Percentiles rank a stretch among this genome's conserved stretches.
Conservation (phyloP, 2,329 filamentous ascomycete genomes). For the Lecanicillium sp. region DNA sequence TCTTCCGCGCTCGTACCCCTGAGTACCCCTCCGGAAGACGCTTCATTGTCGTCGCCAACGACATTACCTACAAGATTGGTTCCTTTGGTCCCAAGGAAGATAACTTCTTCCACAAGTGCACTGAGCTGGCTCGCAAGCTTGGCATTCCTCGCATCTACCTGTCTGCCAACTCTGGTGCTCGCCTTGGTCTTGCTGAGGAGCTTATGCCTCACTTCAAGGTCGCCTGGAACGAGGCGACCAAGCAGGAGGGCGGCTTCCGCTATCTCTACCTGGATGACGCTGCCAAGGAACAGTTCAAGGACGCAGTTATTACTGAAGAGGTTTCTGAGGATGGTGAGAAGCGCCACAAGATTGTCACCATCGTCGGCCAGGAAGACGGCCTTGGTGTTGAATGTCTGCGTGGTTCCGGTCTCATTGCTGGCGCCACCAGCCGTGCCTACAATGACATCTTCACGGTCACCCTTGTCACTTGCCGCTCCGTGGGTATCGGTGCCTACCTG, state of each 20-base stretch:
- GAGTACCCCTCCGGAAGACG: conserved; percentile 89
- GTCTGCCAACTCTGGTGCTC: conserved; percentile 97
- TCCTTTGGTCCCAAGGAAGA: conserved; percentile 96
- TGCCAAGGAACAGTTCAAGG: conserved; percentile 79
- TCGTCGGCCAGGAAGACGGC: conserved; percentile 89
- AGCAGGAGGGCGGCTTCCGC: conserved; percentile 86
- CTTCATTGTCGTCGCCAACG: conserved; percentile 96
- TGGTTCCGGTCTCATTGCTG: conserved; percentile 95
- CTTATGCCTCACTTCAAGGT: conserved; percentile 96
- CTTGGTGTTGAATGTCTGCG: conserved; percentile 96
- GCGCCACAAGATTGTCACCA: conserved; percentile 87
- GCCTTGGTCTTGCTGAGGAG: conserved; percentile 93
- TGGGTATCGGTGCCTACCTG: conserved; percentile 98
- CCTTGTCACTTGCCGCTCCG: conserved; percentile 93
- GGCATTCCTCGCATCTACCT: conserved; percentile 96
- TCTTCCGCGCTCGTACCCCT: conserved; percentile 87
- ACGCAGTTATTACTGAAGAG: conserved; percentile 69
- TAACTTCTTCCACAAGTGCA: conserved; percentile 98
- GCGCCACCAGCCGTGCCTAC: conserved; percentile 93
- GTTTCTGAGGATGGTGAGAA: conserved; percentile 81
- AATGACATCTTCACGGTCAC: conserved; percentile 99
- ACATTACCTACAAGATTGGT: conserved; percentile 98
- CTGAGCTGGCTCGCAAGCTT: conserved; percentile 85
- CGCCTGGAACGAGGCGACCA: conserved; percentile 81
- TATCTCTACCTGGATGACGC: conserved; percentile 91